Evolutionary conservation across 148 eudicot species (phyloP), one percentile per base, ranked within the genome.

Genomic region (Polygonum maritimum): DNA sequence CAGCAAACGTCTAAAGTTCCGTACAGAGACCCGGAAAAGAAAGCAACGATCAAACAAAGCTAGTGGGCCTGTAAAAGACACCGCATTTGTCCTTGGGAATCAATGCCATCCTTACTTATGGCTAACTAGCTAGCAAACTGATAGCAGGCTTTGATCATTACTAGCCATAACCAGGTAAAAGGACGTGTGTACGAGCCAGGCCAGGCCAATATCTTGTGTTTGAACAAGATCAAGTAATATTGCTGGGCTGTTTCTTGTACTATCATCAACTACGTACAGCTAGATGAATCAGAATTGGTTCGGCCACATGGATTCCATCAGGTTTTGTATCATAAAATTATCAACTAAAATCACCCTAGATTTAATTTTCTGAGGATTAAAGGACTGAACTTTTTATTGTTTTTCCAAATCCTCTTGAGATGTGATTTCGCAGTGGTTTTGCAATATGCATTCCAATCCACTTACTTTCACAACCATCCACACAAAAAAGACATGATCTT

Each of bases 41-140:
- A 65, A 65, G 33, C 71, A 36, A 65, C 1, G n/a, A 16, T 35
- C 71, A 65, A 65, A 65, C 41, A 65, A 65, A 65, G 71, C 71
- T 31, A 38, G 71, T 67, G 71, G 21, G 71, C 71, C 36, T 35
- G 71, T 36, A 15, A 36, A 67, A 67, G 45, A 13, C 44, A 38
- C 71, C 16, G 71, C 44, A 67, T 36, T 36, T 67, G 71, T 67
- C 45, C 71, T 36, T 67, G 22, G 21, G 71, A 67, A 67, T 67
- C 44, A 67, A 67, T 67, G 45, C 71, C 16, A 38, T 67, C 45
- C 18, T 15, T 7, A 35, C 71, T 13, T 67, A 67, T 67, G 15
- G 44, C 71, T 31, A 35, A 36, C 71, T 67, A 12, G 71, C 44
- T 13, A 35, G 71, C 16, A 35, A 67, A 67, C 38, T 67, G 21